Base-by-base conservation (phyloP, 2,329 filamentous ascomycete species). In the Arachnomyces sp. region DNA sequence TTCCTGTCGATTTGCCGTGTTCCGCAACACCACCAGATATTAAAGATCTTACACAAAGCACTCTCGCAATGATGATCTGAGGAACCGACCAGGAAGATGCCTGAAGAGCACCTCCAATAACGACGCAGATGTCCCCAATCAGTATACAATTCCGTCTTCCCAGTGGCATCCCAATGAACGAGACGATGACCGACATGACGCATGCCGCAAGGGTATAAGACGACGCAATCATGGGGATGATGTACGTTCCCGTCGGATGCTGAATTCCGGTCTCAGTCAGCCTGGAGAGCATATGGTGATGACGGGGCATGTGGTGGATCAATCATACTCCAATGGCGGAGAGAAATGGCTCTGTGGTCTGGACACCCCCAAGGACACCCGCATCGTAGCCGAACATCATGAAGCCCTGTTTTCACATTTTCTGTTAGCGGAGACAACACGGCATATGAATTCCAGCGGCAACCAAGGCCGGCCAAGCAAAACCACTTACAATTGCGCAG, bases 11-110 rank as follows among this genome's bases (percentile, higher is more conserved):
- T n/a, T n/a, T n/a, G n/a, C n/a, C n/a, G n/a, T n/a, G n/a, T n/a
- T n/a, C n/a, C n/a, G n/a, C n/a, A n/a, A n/a, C n/a, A n/a, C n/a
- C n/a, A n/a, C n/a, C n/a, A n/a, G n/a, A n/a, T n/a, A n/a, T n/a
- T n/a, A n/a, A n/a, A n/a, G 21, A 9, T 9, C 21, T 25, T 25
- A 25, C 21, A 25, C 21, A 25, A 13, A 57, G 43, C 12, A 58
- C 52, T 16, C 56, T 44, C 3, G 50, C 53, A 12, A 53, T 51
- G 34, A 58, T 53, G 7, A 59, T 56, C 28, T 59, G 57, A 6
- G 50, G 44, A 16, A 58, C 51, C 3, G 50, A 53, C 34, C 49
- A 57, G 1, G 56, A 48, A 1, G 54, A 44, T 2, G 54, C 51
- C 46, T 60, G 56, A 7, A 60, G 45, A 9, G 48, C 36, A 3